A percentile compares a stretch with the other conserved stretches of the same genome.
Evolutionary conservation across 352 stramenopile species (phyloP).

Genomic region (Pythium biforme): DNA sequence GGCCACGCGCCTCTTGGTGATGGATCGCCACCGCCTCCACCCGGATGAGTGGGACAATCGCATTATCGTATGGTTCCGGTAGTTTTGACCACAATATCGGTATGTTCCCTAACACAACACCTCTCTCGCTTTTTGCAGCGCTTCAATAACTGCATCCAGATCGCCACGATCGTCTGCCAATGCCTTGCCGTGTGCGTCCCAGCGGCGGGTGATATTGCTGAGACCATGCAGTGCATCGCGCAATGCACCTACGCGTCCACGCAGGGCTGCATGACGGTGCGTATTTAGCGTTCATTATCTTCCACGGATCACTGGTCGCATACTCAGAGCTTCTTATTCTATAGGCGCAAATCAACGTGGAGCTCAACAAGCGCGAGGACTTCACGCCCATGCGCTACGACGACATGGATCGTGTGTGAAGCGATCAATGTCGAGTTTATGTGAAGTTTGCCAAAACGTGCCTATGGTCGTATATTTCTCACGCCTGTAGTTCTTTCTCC

Average conservation of each 20-base stretch:
- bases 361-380: conserved; percentile 87
- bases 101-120: background rate
- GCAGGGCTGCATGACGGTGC: conserved; percentile 91
- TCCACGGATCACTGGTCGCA: background rate
- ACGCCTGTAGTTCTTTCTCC: background rate
- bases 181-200: conserved; percentile 79
- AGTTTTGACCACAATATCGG: background rate
- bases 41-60: conserved; percentile 93
- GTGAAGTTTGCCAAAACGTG: background rate
- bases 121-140: conserved; percentile 36
- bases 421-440: background rate
- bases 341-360: conserved; percentile 87
- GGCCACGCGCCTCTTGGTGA: conserved; percentile 88
- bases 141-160: conserved; percentile 93
- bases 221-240: conserved; percentile 85
- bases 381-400: conserved; percentile 42
- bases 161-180: conserved; percentile 68
- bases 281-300: background rate
- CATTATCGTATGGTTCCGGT: conserved; percentile 54
- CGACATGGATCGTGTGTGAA: conserved; percentile 59
- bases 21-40: conserved; percentile 88
- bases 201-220: conserved; percentile 58
- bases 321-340: background rate
- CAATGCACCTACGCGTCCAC: conserved; percentile 92
- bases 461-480: conserved; percentile 10